phyloP scores from a whole-genome alignment of 768 basidiomycete genomes.

The Jaapia argillacea region DNA sequence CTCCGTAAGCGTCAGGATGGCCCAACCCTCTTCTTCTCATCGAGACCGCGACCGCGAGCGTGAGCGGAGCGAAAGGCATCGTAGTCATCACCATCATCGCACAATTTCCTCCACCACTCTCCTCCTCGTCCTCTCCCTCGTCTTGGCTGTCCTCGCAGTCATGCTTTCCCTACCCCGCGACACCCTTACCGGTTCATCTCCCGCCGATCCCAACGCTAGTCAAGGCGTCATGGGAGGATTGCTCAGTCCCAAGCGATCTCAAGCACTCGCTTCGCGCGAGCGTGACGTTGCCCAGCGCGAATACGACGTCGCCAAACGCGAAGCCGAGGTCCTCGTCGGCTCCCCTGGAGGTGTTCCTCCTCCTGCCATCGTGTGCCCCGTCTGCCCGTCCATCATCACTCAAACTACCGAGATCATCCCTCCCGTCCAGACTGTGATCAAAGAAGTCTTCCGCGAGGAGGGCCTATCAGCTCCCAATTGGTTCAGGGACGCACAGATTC shows the following conservation, averaged over 20 bases:
- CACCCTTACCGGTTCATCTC: conserved; percentile 25
- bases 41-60: conserved; percentile 46
- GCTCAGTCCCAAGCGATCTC: conserved; percentile 74
- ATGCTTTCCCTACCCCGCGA: conserved; percentile 79
- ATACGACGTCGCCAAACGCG: conserved; percentile 82
- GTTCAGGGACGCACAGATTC: conserved; percentile 55
- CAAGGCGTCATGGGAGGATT: conserved; percentile 51
- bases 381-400: conserved; percentile 43
- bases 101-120: conserved; percentile 88
- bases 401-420: conserved; percentile 41
- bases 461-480: conserved; percentile 74
- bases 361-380: conserved; percentile 43
- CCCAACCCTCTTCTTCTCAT: conserved; percentile 78
- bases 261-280: conserved; percentile 73
- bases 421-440: conserved; percentile 73
- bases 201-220: conserved; percentile 22
- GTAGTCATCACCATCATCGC: conserved; percentile 67
- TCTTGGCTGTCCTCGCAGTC: conserved; percentile 81
- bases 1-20: conserved; percentile 71
- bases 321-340: conserved; percentile 76
- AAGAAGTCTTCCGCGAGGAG: conserved; percentile 80
- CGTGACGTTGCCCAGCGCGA: conserved; percentile 73
- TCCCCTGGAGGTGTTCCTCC: conserved; percentile 70
- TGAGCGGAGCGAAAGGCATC: conserved; percentile 43
- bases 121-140: conserved; percentile 75